Base-by-base conservation (phyloP, 1,139 yeast genomes). In the Pichia kudriavzevii region DNA sequence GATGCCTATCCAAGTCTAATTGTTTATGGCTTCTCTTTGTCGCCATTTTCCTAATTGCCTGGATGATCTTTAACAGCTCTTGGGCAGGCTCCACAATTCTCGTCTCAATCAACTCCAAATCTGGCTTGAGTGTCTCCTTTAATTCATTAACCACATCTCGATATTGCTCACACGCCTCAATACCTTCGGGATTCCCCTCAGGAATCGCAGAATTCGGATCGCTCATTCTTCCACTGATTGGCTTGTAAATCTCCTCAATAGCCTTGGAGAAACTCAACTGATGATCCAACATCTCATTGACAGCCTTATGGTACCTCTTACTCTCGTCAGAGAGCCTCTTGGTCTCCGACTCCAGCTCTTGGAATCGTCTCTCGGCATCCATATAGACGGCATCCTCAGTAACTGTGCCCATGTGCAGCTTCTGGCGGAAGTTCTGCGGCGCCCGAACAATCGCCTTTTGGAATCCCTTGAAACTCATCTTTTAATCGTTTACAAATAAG, bases 161-260 rank as follows among this genome's bases (percentile, higher is more conserved):
- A 60, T 88, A 91, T 56, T 82, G 94, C 54, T 83, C 95, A 50
- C 94, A 77, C 1, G 98, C 98, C 51, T 82, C 75, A 46, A 91
- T 85, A 48, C 97, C 98, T 41, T 88, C 93, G 4, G 96, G 97
- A 53, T 88, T 87, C 48, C 94, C 96, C 56, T 91, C 97, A 0
- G 87, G 93, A 26, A 75, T 72, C 4, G 85, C 58, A 6, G 94
- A 73, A 52, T 77, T 80, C 7, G 97, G 96, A 55, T 91, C 97
- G 11, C 93, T 78, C 59, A 83, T 66, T 42, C 88, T 75, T 23
- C 98, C 98, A 40, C 91, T 77, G 45, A 91, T 91, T 3, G 99
- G 99, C 61, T 88, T 85, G 65, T 87, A 91, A 39, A 91, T 83
- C 55, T 88, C 96, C 58, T 87, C 96, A 61, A 93, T 85, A 2